Conservation (phyloP, 2,329 filamentous ascomycete genomes). For the Diaporthe citri region DNA sequence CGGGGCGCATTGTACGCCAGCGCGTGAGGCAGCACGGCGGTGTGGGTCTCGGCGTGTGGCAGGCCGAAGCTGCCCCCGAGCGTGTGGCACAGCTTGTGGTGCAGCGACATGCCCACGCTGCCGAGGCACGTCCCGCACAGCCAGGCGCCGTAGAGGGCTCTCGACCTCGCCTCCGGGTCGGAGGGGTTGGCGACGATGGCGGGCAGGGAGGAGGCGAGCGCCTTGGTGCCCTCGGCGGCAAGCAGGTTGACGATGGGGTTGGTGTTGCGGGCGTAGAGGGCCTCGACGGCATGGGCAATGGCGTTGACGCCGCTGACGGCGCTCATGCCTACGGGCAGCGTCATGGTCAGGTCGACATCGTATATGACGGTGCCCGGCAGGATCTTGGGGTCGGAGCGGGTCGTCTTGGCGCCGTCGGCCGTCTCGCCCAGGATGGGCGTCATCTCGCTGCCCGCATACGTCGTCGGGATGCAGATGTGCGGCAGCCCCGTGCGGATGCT, state of each 20-base stretch:
- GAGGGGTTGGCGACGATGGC: conserved; percentile 60
- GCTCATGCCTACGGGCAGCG: conserved; percentile 64
- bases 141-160: conserved; percentile 73
- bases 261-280: conserved; percentile 71
- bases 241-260: conserved; percentile 72
- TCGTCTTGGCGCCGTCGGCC: conserved; percentile 68
- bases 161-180: conserved; percentile 60
- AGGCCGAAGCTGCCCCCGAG: conserved; percentile 74
- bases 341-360: conserved; percentile 73
- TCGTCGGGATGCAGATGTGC: conserved; percentile 71
- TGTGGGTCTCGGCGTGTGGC: conserved; percentile 75
- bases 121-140: conserved; percentile 73
- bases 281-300: conserved; percentile 73
- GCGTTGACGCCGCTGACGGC: conserved; percentile 74
- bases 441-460: conserved; percentile 73
- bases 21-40: conserved; percentile 72
- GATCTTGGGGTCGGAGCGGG: conserved; percentile 68
- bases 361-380: conserved; percentile 73
- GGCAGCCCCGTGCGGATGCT: conserved; percentile 65
- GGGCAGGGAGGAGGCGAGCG: conserved; percentile 67
- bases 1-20: conserved; percentile 72
- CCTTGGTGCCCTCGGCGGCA: conserved; percentile 67
- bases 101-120: conserved; percentile 71
- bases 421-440: conserved; percentile 75
- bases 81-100: conserved; percentile 77